These are phyloP conservation scores for Sutorius australiensis DNA, from an alignment of 768 basidiomycete genomes.

Conservation along the genomic window DNA sequence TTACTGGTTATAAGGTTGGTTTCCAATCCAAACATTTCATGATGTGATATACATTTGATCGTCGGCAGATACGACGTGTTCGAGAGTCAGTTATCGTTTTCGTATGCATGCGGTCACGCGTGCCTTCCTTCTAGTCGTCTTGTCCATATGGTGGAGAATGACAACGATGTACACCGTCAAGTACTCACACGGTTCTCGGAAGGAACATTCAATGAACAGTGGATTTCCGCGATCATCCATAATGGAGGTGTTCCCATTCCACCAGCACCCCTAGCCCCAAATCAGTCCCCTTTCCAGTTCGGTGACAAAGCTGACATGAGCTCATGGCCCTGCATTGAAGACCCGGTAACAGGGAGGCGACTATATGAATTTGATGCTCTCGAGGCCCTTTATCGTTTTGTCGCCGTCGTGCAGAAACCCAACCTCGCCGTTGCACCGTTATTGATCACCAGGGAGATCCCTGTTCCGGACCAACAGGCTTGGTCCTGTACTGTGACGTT, in stretches of 20 bases:
- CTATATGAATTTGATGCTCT: slow-evolving; percentile 59
- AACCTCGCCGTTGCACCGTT: slow-evolving; percentile 11
- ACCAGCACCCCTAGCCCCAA: slow-evolving; percentile 40
- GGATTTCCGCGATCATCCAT: slow-evolving; percentile 46
- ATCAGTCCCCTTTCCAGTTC: slow-evolving; percentile 41
- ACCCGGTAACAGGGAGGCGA: slow-evolving; percentile 59
- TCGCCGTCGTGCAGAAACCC: slow-evolving; percentile 21
- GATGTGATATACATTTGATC: slow-evolving; percentile 9
- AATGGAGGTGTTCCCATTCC: slow-evolving; percentile 38
- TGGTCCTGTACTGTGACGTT: slow-evolving; percentile 51
- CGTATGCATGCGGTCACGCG: slow-evolving; percentile 48
- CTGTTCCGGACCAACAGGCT: slow-evolving; percentile 13
- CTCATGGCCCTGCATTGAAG: slow-evolving; percentile 42
- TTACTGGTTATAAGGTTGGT: slow-evolving; percentile 61
- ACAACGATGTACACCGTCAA: slow-evolving; percentile 52
- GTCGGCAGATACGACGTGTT: slow-evolving; percentile 39
- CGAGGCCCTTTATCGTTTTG: slow-evolving; percentile 52
- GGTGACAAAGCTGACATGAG: slow-evolving; percentile 39
- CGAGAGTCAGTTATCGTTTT: slow-evolving; percentile 60
- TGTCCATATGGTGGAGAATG: slow-evolving; percentile 60
- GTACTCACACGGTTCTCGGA: slow-evolving; percentile 44
- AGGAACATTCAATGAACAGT: slow-evolving; percentile 41
- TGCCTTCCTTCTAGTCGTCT: slow-evolving; percentile 48
- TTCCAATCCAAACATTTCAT: not conserved
- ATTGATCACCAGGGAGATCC: slow-evolving; percentile 23